These are phyloP conservation scores for Penicillium fuscoglaucum DNA, from an alignment of 2,329 filamentous ascomycete genomes.

Conservation along the genomic window DNA sequence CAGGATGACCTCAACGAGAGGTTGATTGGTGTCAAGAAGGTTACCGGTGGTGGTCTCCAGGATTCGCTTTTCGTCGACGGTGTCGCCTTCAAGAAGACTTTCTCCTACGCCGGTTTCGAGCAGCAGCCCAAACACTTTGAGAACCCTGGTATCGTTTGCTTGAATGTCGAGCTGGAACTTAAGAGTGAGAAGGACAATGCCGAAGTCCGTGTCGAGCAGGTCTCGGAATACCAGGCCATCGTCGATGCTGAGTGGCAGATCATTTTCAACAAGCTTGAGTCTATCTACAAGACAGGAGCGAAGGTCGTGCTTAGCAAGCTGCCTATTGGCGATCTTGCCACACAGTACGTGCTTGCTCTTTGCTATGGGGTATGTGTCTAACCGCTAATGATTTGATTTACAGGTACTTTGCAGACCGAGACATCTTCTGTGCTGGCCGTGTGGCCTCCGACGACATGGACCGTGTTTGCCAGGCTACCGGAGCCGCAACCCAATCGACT, in stretches of 20 bases:
- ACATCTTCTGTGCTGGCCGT: slow-evolving; percentile 96
- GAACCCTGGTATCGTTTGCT: slow-evolving; percentile 92
- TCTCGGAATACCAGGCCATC: slow-evolving; percentile 98
- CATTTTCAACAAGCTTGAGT: slow-evolving; percentile 99
- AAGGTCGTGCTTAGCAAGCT: slow-evolving; percentile 97
- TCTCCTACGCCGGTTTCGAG: slow-evolving; percentile 98
- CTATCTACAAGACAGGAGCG: slow-evolving; percentile 86
- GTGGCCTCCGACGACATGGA: slow-evolving; percentile 92
- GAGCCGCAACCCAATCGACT: slow-evolving; percentile 88
- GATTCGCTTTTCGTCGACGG: slow-evolving; percentile 97
- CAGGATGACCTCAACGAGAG: slow-evolving; percentile 98
- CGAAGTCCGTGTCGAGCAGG: slow-evolving; percentile 95
- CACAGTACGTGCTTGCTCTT: slow-evolving; percentile 59
- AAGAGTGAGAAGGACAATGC: slow-evolving; percentile 99
- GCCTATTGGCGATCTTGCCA: slow-evolving; percentile 94
- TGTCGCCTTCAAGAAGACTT: slow-evolving; percentile 99
- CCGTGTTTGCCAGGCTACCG: slow-evolving; percentile 91
- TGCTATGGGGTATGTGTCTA: neutral
- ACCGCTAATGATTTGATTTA: slow-evolving; percentile 2
- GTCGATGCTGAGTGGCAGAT: slow-evolving; percentile 99
- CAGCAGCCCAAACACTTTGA: slow-evolving; percentile 96
- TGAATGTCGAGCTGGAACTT: slow-evolving; percentile 96
- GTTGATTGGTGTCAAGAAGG: slow-evolving; percentile 97
- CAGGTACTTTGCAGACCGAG: slow-evolving; percentile 88
- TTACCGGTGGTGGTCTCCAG: slow-evolving; percentile 91